These are phyloP conservation scores for Fragosphaeria purpurea DNA, from an alignment of 2,329 filamentous ascomycete genomes.

Conservation along the genomic window DNA sequence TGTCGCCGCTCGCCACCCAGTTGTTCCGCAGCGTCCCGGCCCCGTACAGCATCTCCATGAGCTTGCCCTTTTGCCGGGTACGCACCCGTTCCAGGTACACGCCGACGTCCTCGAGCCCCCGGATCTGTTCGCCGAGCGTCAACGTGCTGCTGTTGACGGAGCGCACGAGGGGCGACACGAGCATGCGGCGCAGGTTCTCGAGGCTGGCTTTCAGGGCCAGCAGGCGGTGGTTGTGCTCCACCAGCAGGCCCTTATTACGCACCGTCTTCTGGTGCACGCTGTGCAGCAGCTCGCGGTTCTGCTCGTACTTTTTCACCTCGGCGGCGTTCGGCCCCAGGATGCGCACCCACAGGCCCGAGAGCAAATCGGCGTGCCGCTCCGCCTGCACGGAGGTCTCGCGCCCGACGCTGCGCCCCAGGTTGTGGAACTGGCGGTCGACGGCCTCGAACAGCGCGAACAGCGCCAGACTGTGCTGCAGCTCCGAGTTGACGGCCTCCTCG, in stretches of 20 bases:
- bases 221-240: constrained; percentile 78
- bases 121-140: constrained; percentile 75
- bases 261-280: constrained; percentile 76
- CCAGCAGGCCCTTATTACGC: constrained; percentile 74
- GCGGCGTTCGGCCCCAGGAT: constrained; percentile 68
- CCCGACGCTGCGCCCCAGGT: constrained; percentile 73
- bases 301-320: constrained; percentile 80
- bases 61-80: constrained; percentile 69
- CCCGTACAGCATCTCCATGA: constrained; percentile 72
- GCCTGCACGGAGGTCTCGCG: constrained; percentile 78
- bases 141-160: constrained; percentile 58
- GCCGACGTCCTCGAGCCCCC: constrained; percentile 70
- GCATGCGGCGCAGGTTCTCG: constrained; percentile 70
- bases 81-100: constrained; percentile 66
- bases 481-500: constrained; percentile 78
- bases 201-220: constrained; percentile 77
- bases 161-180: constrained; percentile 74
- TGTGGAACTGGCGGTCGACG: constrained; percentile 83
- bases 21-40: constrained; percentile 17
- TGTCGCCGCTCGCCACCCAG: not conserved
- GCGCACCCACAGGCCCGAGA: constrained; percentile 76
- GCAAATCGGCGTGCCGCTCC: constrained; percentile 66
- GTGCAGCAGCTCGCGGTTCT: constrained; percentile 70
- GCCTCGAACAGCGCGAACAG: constrained; percentile 86
- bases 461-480: constrained; percentile 68